These are phyloP conservation scores for Candolleomyces eurysporus DNA, from an alignment of 768 basidiomycete genomes.

Conservation along the genomic window DNA sequence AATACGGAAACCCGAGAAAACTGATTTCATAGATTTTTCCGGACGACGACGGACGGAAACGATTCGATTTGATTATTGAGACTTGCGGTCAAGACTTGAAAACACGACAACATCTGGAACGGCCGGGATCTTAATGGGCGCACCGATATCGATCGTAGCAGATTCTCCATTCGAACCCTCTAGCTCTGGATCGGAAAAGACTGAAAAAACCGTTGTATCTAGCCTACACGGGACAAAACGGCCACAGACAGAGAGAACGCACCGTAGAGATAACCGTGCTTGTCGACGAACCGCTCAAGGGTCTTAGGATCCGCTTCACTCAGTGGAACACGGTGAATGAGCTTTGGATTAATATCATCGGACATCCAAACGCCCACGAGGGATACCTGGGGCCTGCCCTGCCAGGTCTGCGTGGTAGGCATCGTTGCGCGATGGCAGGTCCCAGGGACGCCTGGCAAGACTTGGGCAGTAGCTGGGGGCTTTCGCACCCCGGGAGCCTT, in stretches of 20 bases:
- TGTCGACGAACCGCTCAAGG: slow-evolving; percentile 4
- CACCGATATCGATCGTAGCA: no score
- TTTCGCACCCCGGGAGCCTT: background rate
- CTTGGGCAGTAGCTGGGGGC: background rate
- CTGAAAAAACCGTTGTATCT: background rate
- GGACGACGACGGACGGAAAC: no score
- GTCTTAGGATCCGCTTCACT: background rate
- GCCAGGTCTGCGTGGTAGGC: background rate
- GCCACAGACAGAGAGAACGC: background rate
- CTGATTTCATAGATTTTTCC: no score
- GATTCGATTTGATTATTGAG: no score
- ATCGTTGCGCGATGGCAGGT: background rate
- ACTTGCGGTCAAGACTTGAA: background rate
- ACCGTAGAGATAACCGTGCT: slow-evolving; percentile 9
- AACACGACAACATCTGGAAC: background rate
- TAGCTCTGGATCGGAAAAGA: background rate
- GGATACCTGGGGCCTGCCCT: background rate
- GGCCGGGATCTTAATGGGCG: background rate
- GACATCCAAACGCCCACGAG: slow-evolving; percentile 12
- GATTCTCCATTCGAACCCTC: background rate
- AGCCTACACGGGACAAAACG: background rate
- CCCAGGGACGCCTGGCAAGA: background rate
- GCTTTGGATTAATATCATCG: slow-evolving; percentile 9
- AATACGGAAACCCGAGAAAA: no score
- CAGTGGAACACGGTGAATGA: slow-evolving; percentile 5